Evolutionary conservation across 83 land plant species (phyloP).

Genomic region (Picea abies): DNA sequence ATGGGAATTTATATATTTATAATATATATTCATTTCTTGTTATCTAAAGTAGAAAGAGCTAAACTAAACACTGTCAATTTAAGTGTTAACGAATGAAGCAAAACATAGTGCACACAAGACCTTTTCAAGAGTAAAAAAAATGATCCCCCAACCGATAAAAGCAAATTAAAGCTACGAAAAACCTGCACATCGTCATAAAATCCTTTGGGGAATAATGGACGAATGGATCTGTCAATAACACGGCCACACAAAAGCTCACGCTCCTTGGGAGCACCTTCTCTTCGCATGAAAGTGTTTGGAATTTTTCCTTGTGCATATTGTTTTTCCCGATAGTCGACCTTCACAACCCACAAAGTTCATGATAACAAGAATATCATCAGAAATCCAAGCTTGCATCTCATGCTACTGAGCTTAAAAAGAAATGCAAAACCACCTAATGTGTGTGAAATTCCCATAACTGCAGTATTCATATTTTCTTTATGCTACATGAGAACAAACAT

Average conservation of each 20-base stretch:
- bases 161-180: background rate
- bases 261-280: slow-evolving; percentile 98
- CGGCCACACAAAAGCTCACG: slow-evolving; percentile 94
- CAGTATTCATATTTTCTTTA: background rate
- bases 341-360: slow-evolving; percentile 3
- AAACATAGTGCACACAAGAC: background rate
- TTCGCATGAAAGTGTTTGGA: slow-evolving; percentile 86
- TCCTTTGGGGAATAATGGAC: slow-evolving; percentile 92
- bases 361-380: background rate
- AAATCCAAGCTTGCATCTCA: background rate
- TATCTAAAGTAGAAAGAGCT: background rate
- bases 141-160: background rate
- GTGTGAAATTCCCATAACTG: background rate
- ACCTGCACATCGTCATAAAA: slow-evolving; percentile 94
- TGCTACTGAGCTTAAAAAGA: background rate
- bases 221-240: slow-evolving; percentile 84
- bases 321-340: slow-evolving; percentile 97
- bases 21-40: background rate
- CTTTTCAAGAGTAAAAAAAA: background rate
- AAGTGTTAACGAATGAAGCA: background rate
- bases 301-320: slow-evolving; percentile 95
- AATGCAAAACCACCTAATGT: background rate
- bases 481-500: background rate
- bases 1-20: background rate
- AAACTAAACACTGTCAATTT: background rate